Percentiles rank a stretch among this genome's conserved stretches.
phyloP scores from a whole-genome alignment of 2,329 filamentous ascomycete genomes.

The Septoria petroselini region DNA sequence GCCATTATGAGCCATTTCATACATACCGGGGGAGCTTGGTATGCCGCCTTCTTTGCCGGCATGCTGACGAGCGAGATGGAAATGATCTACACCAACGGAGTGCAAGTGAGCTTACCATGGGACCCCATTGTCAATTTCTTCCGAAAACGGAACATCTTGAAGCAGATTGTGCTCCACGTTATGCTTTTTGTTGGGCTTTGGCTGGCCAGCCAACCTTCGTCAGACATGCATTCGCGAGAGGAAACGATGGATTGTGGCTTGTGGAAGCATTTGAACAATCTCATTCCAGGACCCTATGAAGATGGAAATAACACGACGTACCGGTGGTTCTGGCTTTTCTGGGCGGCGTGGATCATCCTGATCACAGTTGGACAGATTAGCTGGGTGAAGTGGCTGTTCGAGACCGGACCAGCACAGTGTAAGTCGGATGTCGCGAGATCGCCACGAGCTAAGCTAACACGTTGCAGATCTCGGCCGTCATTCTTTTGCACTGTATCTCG shows the following conservation, averaged over 20 bases:
- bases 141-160: slow-evolving; percentile 13
- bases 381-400: slow-evolving; percentile 28
- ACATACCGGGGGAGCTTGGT: slow-evolving; percentile 52
- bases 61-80: slow-evolving; percentile 63
- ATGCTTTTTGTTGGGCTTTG: slow-evolving; percentile 27
- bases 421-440: not conserved
- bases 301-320: slow-evolving; percentile 25
- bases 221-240: slow-evolving; percentile 22
- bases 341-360: slow-evolving; percentile 48
- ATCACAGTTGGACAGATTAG: slow-evolving; percentile 27
- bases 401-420: slow-evolving; percentile 28
- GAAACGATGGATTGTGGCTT: slow-evolving; percentile 26
- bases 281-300: slow-evolving; percentile 28
- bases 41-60: slow-evolving; percentile 58
- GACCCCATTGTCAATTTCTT: slow-evolving; percentile 20
- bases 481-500: slow-evolving; percentile 61
- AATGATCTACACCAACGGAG: slow-evolving; percentile 45
- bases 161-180: slow-evolving; percentile 21
- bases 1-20: slow-evolving; percentile 25
- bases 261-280: slow-evolving; percentile 25
- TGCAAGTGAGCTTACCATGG: slow-evolving; percentile 23
- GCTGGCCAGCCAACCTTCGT: slow-evolving; percentile 28
- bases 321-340: slow-evolving; percentile 51
- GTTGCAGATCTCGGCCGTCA: slow-evolving; percentile 54
- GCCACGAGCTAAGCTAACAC: slow-evolving; percentile 7